A percentile compares a stretch with the other conserved stretches of the same genome.
Conservation (phyloP, 2,329 filamentous ascomycete genomes). For the Zymoseptoria crescenta region DNA sequence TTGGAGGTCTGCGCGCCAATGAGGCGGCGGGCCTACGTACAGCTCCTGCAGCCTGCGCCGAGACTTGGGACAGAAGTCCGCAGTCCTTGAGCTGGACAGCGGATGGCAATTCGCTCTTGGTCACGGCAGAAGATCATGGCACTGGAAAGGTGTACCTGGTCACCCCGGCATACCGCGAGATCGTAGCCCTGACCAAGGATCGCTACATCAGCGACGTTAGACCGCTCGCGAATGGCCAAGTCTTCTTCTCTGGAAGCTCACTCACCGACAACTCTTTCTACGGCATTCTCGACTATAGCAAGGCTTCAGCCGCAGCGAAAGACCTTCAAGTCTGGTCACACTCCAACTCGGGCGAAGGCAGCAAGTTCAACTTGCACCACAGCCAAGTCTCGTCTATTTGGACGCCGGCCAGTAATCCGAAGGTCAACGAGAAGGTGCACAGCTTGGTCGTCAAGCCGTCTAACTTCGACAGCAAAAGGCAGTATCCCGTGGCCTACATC, state of each 20-base stretch:
- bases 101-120: slow-evolving; percentile 56
- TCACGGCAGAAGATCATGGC: slow-evolving; percentile 66
- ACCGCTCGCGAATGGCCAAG: slow-evolving; percentile 42
- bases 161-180: slow-evolving; percentile 29
- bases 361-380: slow-evolving; percentile 54
- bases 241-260: slow-evolving; percentile 62
- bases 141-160: slow-evolving; percentile 49
- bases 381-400: slow-evolving; percentile 61
- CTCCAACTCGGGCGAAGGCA: slow-evolving; percentile 58
- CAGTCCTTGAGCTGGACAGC: slow-evolving; percentile 43
- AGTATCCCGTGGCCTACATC: slow-evolving; percentile 27
- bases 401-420: slow-evolving; percentile 53
- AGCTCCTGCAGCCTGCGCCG: slow-evolving; percentile 3
- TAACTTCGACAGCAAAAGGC: slow-evolving; percentile 21
- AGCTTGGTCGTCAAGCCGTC: slow-evolving; percentile 44
- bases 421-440: slow-evolving; percentile 48
- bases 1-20: slow-evolving; percentile 42
- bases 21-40: neutral
- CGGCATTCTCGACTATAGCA: slow-evolving; percentile 51
- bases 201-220: slow-evolving; percentile 49
- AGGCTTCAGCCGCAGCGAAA: slow-evolving; percentile 26
- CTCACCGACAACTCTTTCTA: slow-evolving; percentile 67
- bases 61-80: slow-evolving; percentile 47
- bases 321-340: slow-evolving; percentile 23
- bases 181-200: slow-evolving; percentile 40